These are phyloP conservation scores for Fagopyrum tataricum DNA, from an alignment of 148 eudicot genomes.

Conservation along the genomic window DNA sequence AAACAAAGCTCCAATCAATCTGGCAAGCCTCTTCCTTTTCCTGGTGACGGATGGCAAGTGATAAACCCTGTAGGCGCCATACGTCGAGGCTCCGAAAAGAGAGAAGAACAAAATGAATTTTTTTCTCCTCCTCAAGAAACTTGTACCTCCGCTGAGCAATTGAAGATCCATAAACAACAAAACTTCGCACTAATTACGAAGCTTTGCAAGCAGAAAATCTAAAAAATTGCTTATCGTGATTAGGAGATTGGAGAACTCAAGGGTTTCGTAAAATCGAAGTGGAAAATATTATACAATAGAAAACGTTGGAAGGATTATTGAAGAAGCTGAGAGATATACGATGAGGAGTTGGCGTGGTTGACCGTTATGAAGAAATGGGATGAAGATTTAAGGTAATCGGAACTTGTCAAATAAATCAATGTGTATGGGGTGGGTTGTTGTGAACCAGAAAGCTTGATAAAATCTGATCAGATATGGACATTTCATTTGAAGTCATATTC, in stretches of 20 bases:
- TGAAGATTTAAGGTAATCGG: not conserved
- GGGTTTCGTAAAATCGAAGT: not conserved
- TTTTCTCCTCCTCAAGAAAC: constrained; percentile 35
- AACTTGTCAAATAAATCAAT: not conserved
- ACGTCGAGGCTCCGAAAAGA: constrained; percentile 51
- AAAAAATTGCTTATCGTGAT: not conserved
- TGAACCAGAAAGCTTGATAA: too few species aligned
- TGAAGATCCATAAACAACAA: constrained; percentile 4
- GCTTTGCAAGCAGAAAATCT: not conserved
- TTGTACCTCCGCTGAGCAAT: not conserved
- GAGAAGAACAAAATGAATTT: constrained; percentile 49
- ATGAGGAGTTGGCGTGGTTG: not conserved
- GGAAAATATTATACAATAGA: not conserved
- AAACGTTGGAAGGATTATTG: not conserved
- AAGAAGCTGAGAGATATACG: not conserved
- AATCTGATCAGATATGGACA: too few species aligned
- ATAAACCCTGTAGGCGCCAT: constrained; percentile 55
- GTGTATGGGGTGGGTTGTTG: too few species aligned
- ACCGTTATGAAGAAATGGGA: not conserved
- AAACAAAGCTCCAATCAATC: constrained; percentile 36
- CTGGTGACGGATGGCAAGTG: constrained; percentile 45
- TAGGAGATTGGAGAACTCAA: not conserved
- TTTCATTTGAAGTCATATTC: too few species aligned
- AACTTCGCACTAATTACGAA: not conserved
- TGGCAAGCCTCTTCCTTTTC: constrained; percentile 37